Percentiles rank a stretch among this genome's conserved stretches.
Evolutionary conservation across 169 alveolate species (phyloP).

Genomic region (Plasmodium falciparum): DNA sequence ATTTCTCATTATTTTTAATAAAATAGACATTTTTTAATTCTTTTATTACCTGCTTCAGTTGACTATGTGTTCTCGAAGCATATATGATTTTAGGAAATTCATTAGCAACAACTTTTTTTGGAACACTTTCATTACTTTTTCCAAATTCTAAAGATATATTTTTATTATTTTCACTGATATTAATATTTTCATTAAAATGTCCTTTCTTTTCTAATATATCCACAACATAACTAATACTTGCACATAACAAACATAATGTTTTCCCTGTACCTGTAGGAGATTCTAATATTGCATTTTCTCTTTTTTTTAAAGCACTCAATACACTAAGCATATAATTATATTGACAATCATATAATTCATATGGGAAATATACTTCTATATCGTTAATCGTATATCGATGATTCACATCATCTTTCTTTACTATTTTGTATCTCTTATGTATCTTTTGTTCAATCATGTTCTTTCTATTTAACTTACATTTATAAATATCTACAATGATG

Average conservation of each 20-base stretch:
- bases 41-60: conserved; percentile 91
- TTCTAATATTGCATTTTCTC: conserved; percentile 93
- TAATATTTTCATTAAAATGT: conserved; percentile 70
- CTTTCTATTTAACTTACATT: too few relatives aligned
- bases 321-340: conserved; percentile 87
- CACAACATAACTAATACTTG: conserved; percentile 89
- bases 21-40: conserved; percentile 89
- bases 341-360: conserved; percentile 89
- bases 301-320: conserved; percentile 80
- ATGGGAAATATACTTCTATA: conserved; percentile 88
- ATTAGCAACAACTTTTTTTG: conserved; percentile 54
- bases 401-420: conserved; percentile 51
- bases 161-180: conserved; percentile 51
- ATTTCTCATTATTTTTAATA: conserved; percentile 85
- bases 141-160: conserved; percentile 36
- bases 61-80: conserved; percentile 95
- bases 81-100: conserved; percentile 86
- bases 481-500: too few relatives aligned
- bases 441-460: conserved; percentile 41
- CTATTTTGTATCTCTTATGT: conserved; percentile 65
- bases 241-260: conserved; percentile 93
- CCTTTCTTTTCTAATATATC: conserved; percentile 81
- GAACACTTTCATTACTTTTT: conserved; percentile 32
- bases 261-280: conserved; percentile 99
- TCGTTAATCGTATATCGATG: conserved; percentile 73